Conservation (phyloP, 2,329 filamentous ascomycete species). For the Didymella lethalis region DNA sequence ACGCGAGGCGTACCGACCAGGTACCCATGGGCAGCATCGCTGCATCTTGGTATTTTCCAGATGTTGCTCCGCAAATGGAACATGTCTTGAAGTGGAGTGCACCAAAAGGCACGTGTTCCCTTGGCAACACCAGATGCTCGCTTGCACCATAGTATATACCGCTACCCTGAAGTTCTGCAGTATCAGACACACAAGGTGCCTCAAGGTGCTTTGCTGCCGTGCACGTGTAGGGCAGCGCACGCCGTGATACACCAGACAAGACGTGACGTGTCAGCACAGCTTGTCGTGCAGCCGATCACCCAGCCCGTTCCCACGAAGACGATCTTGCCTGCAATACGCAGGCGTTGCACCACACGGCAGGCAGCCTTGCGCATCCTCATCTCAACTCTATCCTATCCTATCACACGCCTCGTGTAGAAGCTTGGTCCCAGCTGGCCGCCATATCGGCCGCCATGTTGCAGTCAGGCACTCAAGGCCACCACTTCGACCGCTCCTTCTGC, state of each 20-base stretch:
- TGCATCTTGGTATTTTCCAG: slow-evolving; percentile 1
- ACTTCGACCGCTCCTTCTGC: neutral
- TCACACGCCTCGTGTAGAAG: neutral
- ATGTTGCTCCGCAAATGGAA: neutral
- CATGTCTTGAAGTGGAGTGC: neutral
- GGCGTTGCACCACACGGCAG: neutral
- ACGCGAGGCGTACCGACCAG: slow-evolving; percentile 7
- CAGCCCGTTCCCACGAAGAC: neutral
- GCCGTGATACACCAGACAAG: neutral
- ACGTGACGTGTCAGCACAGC: slow-evolving; percentile 3
- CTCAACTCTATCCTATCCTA: neutral
- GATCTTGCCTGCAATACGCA: neutral
- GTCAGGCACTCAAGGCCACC: slow-evolving; percentile 3
- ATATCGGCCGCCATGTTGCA: neutral
- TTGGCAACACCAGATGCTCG: neutral
- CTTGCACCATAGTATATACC: neutral
- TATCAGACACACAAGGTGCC: neutral
- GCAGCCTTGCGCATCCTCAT: neutral
- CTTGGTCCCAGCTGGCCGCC: neutral
- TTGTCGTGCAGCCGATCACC: slow-evolving; percentile 3
- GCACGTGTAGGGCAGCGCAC: neutral
- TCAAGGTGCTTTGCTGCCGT: too few species aligned
- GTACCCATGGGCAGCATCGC: slow-evolving; percentile 9
- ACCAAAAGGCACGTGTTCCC: neutral
- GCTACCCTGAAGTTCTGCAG: neutral